Evolutionary conservation across 2,329 filamentous ascomycete genomes (phyloP).

Genomic region (Diaporthe batatas): DNA sequence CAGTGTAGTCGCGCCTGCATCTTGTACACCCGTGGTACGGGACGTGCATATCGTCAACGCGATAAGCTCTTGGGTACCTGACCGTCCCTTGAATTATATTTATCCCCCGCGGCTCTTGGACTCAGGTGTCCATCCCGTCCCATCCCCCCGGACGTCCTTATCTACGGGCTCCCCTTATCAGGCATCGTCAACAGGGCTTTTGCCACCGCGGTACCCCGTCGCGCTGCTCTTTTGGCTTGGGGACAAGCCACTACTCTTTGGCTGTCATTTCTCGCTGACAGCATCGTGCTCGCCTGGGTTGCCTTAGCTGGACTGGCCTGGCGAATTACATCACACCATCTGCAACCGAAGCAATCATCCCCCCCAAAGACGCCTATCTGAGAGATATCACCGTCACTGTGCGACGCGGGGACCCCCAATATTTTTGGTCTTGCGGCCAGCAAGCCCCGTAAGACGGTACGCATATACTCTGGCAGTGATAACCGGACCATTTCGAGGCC

Average conservation of each 20-base stretch:
- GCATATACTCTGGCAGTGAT: constrained; percentile 29
- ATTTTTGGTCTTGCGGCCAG: constrained; percentile 27
- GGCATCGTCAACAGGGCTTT: constrained; percentile 30
- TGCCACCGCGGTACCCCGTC: constrained; percentile 25
- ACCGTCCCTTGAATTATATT: constrained; percentile 11
- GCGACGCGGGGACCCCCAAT: constrained; percentile 20
- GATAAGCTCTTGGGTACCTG: constrained; percentile 20
- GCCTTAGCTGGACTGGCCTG: constrained; percentile 41
- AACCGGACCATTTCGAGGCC: constrained; percentile 21
- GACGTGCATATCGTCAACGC: constrained; percentile 28
- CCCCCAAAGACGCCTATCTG: constrained; percentile 33
- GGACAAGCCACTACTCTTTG: constrained; percentile 31
- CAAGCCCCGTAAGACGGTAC: constrained; percentile 24
- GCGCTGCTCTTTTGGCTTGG: constrained; percentile 1
- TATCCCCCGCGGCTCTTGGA: constrained; percentile 24
- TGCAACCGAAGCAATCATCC: constrained; percentile 25
- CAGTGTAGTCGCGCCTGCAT: constrained; percentile 6
- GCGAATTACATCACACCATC: constrained; percentile 37
- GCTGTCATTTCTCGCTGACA: constrained; percentile 40
- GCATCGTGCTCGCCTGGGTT: constrained; percentile 37
- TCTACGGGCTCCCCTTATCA: constrained; percentile 38
- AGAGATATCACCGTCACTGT: constrained; percentile 33
- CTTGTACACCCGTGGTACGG: constrained; percentile 17
- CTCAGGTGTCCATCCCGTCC: constrained; percentile 14
- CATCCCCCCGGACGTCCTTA: constrained; percentile 23